phyloP scores from a whole-genome alignment of 768 basidiomycete species.

The Mycena sanguinolenta region DNA sequence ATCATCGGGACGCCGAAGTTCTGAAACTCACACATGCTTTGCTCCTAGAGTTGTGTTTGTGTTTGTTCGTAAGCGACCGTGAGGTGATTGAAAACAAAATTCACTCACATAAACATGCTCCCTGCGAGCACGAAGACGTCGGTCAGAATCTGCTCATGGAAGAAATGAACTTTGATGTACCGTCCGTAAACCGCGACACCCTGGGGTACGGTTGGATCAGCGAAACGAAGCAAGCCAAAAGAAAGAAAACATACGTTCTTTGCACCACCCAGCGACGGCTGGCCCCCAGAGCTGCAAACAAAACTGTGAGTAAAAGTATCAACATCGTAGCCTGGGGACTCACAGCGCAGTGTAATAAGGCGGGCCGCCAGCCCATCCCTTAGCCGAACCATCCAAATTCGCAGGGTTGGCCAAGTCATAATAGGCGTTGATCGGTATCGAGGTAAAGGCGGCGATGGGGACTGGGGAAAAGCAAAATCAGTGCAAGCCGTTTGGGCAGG shows the following conservation, averaged over 20 bases:
- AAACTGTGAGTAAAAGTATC: not conserved
- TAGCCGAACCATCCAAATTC: not conserved
- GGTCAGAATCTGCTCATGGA: not conserved
- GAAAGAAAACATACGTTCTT: slow-evolving; percentile 2
- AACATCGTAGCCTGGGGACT: not conserved
- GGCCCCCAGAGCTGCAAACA: not conserved
- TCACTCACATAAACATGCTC: slow-evolving; percentile 17
- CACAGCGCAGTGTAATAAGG: slow-evolving; percentile 15
- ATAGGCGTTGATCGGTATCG: slow-evolving; percentile 9
- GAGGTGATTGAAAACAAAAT: not conserved
- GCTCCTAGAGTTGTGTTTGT: not conserved
- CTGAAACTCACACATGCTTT: not conserved
- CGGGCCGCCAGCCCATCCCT: not conserved
- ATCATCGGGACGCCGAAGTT: no score
- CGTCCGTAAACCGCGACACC: slow-evolving; percentile 6
- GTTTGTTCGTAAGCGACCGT: not conserved
- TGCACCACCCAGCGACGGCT: not conserved
- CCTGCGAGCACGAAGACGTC: not conserved
- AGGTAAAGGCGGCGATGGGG: slow-evolving; percentile 7
- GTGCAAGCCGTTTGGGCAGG: not conserved
- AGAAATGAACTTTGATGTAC: not conserved
- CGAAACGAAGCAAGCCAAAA: not conserved
- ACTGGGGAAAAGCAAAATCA: slow-evolving; percentile 9
- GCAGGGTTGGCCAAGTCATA: slow-evolving; percentile 13
- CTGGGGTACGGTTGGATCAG: not conserved